phyloP scores from a whole-genome alignment of 1,284 basidiomycete genomes.

The Schizophyllum amplum region DNA sequence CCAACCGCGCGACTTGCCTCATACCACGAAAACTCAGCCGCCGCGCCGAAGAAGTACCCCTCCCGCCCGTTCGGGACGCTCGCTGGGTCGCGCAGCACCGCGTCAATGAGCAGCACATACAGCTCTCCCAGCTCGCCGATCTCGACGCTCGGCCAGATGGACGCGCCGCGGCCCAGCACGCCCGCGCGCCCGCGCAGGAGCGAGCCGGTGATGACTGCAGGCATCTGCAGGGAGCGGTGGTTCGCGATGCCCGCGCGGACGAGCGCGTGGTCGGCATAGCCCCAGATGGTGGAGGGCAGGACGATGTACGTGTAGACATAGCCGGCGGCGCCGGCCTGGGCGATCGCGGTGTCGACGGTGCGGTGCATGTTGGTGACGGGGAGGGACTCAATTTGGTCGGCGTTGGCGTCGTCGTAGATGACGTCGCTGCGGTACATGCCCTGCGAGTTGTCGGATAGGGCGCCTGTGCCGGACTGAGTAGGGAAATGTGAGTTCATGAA shows the following conservation, averaged over 20 bases:
- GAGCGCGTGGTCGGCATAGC: constrained; percentile 31
- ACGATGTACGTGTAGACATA: constrained; percentile 37
- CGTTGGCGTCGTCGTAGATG: constrained; percentile 30
- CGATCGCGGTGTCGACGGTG: constrained; percentile 27
- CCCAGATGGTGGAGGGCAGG: constrained; percentile 38
- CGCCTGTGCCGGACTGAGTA: constrained; percentile 19
- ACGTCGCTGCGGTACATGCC: constrained; percentile 23
- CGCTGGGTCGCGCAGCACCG: constrained; percentile 24
- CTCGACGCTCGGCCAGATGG: constrained; percentile 39
- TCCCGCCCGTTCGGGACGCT: constrained; percentile 34
- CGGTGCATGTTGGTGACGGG: constrained; percentile 26
- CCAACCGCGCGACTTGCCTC: constrained; percentile 21
- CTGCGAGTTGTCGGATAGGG: constrained; percentile 26
- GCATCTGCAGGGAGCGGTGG: constrained; percentile 33
- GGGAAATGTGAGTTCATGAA: not conserved
- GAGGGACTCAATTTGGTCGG: constrained; percentile 28
- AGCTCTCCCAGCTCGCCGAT: constrained; percentile 34
- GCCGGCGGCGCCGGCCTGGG: constrained; percentile 31
- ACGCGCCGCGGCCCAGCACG: constrained; percentile 36
- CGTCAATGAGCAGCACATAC: constrained; percentile 32
- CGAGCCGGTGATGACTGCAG: constrained; percentile 26
- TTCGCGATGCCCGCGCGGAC: constrained; percentile 34
- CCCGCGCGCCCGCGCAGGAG: constrained; percentile 33
- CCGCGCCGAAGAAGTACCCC: constrained; percentile 44
- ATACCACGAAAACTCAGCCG: constrained; percentile 33